A percentile compares a stretch with the other conserved stretches of the same genome.
These are phyloP conservation scores for Lentinula edodes DNA, from an alignment of 768 basidiomycete species.

Conservation along the genomic window DNA sequence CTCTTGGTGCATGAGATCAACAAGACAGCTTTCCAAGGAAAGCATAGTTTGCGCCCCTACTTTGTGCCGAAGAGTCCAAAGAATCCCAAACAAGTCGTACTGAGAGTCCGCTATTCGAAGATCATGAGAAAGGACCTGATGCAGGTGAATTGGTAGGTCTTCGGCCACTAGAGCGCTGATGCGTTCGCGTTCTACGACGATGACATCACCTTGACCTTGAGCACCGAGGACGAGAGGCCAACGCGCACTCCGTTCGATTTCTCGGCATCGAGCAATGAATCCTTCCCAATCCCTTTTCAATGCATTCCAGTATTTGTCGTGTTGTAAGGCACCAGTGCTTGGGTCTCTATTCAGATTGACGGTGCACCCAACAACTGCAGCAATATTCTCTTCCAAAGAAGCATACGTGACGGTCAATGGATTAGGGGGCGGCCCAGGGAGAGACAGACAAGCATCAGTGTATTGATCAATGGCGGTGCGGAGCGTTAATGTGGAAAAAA, in stretches of 20 bases:
- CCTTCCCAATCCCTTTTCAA: slow-evolving; percentile 95
- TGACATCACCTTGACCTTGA: slow-evolving; percentile 33
- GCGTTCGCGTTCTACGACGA: slow-evolving; percentile 76
- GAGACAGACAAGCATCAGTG: slow-evolving; percentile 61
- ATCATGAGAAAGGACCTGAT: slow-evolving; percentile 41
- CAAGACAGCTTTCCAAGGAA: slow-evolving; percentile 50
- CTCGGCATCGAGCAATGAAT: slow-evolving; percentile 84
- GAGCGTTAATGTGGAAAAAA: slow-evolving; percentile 81
- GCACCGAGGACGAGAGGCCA: slow-evolving; percentile 71
- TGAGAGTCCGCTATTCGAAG: slow-evolving; percentile 39
- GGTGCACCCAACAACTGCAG: slow-evolving; percentile 81
- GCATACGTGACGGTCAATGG: slow-evolving; percentile 59
- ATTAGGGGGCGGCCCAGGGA: slow-evolving; percentile 47
- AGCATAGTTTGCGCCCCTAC: slow-evolving; percentile 55
- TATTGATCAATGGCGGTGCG: slow-evolving; percentile 82
- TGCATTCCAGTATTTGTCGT: slow-evolving; percentile 77
- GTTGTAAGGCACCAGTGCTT: slow-evolving; percentile 73
- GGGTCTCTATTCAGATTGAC: slow-evolving; percentile 68
- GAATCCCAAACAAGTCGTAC: slow-evolving; percentile 51
- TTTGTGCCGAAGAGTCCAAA: slow-evolving; percentile 59
- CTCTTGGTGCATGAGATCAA: slow-evolving; percentile 70
- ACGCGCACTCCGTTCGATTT: slow-evolving; percentile 81
- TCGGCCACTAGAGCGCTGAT: slow-evolving; percentile 57
- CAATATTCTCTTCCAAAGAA: slow-evolving; percentile 69
- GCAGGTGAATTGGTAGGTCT: slow-evolving; percentile 61